These are phyloP conservation scores for Naganishia sp. DNA, from an alignment of 1,284 basidiomycete genomes.

Conservation along the genomic window DNA sequence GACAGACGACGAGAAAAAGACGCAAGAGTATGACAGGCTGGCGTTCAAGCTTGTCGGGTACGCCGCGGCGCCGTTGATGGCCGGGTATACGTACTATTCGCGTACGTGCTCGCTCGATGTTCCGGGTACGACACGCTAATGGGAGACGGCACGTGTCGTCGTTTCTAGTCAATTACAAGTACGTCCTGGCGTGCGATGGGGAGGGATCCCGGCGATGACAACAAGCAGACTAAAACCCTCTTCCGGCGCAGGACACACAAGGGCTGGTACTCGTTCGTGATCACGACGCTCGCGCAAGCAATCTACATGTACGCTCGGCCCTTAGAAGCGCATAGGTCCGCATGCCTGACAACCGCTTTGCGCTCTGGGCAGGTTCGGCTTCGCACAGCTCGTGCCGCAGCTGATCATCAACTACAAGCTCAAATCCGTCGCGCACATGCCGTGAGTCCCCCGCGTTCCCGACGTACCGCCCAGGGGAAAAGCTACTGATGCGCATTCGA, in stretches of 20 bases:
- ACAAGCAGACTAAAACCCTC: not conserved
- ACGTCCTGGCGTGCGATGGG: not conserved
- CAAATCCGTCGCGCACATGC: conserved; percentile 62
- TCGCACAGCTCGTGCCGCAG: conserved; percentile 90
- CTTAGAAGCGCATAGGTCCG: too few species aligned
- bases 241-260: conserved; percentile 66
- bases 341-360: not conserved
- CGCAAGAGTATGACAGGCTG: conserved; percentile 75
- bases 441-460: conserved; percentile 36
- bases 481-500: not conserved
- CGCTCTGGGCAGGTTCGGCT: conserved; percentile 74
- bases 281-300: conserved; percentile 61
- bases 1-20: conserved; percentile 91
- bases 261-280: conserved; percentile 93
- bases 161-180: conserved; percentile 17
- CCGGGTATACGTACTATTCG: conserved; percentile 86
- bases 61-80: conserved; percentile 77
- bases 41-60: conserved; percentile 73
- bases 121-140: not conserved
- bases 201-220: too few species aligned
- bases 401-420: conserved; percentile 90
- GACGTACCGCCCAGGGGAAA: too few species aligned
- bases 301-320: conserved; percentile 43
- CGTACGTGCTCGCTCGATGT: conserved; percentile 41
- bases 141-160: not conserved